Evolutionary conservation across 192 early-diverging fungal species (phyloP).

Genomic region (Lobosporangium transversale): DNA sequence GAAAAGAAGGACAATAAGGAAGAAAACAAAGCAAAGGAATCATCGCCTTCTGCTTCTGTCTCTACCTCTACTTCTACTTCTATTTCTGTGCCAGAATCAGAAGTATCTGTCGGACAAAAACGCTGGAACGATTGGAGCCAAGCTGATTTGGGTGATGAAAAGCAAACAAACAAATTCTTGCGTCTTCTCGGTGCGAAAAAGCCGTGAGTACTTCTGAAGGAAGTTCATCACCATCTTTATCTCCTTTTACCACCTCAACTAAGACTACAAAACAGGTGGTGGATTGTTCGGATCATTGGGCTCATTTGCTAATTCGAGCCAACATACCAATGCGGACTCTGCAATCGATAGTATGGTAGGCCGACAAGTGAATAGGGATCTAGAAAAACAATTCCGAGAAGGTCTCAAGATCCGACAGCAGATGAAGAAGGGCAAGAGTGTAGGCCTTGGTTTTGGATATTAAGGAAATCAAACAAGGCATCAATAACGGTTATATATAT

Average conservation of each 20-base stretch:
- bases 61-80: neutral
- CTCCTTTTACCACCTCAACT: no score
- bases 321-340: slow-evolving; percentile 31
- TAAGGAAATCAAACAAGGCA: no score
- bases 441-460: slow-evolving; percentile 60
- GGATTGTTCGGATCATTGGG: slow-evolving; percentile 57
- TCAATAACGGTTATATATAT: no score
- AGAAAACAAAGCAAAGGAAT: slow-evolving; percentile 19
- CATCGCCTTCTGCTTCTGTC: slow-evolving; percentile 16
- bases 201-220: slow-evolving; percentile 1
- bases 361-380: slow-evolving; percentile 60
- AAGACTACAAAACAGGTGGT: slow-evolving; percentile 23
- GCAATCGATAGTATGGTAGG: slow-evolving; percentile 64
- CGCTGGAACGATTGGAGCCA: slow-evolving; percentile 74
- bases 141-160: slow-evolving; percentile 64
- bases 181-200: slow-evolving; percentile 70
- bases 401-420: slow-evolving; percentile 63
- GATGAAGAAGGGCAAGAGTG: slow-evolving; percentile 59
- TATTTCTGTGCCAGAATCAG: slow-evolving; percentile 7
- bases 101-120: slow-evolving; percentile 18
- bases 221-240: no score
- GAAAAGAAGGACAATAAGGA: slow-evolving; percentile 20
- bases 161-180: slow-evolving; percentile 71
- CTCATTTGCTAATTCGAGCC: slow-evolving; percentile 10
- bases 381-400: slow-evolving; percentile 69